A percentile compares a stretch with the other conserved stretches of the same genome.
Evolutionary conservation across 2,329 filamentous ascomycete genomes (phyloP).

Genomic region (Arthrobotrys pseudoclavata): DNA sequence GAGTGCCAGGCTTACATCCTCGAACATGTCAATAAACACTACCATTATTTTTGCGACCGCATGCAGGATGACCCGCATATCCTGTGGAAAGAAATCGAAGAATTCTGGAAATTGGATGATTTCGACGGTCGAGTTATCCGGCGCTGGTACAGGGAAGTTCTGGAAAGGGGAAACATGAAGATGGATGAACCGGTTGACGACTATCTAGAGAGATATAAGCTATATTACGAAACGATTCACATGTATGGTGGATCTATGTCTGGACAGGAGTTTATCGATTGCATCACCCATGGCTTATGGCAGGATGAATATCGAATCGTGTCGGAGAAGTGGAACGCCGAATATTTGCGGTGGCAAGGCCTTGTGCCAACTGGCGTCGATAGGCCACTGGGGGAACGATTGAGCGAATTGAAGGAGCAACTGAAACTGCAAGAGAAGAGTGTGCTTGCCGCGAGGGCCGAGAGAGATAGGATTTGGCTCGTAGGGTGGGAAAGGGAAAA

Average conservation of each 20-base stretch:
- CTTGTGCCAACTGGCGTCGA: not conserved
- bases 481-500: not conserved
- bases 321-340: not conserved
- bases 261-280: constrained; percentile 1
- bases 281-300: not conserved
- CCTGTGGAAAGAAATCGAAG: not conserved
- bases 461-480: not conserved
- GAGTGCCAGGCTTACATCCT: not conserved
- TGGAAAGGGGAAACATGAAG: not conserved
- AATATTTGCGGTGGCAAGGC: not conserved
- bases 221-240: not conserved
- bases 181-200: not conserved
- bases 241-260: not conserved
- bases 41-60: not conserved
- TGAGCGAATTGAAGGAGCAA: not conserved
- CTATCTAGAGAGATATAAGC: not conserved
- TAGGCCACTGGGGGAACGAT: not conserved
- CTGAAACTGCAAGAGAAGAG: not conserved
- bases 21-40: not conserved
- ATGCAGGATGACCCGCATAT: not conserved
- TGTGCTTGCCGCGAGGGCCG: not conserved
- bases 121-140: not conserved
- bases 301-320: not conserved
- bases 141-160: not conserved
- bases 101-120: not conserved